Base-by-base conservation (phyloP, 768 basidiomycete species). In the Sistotremastrum niveocremeum region DNA sequence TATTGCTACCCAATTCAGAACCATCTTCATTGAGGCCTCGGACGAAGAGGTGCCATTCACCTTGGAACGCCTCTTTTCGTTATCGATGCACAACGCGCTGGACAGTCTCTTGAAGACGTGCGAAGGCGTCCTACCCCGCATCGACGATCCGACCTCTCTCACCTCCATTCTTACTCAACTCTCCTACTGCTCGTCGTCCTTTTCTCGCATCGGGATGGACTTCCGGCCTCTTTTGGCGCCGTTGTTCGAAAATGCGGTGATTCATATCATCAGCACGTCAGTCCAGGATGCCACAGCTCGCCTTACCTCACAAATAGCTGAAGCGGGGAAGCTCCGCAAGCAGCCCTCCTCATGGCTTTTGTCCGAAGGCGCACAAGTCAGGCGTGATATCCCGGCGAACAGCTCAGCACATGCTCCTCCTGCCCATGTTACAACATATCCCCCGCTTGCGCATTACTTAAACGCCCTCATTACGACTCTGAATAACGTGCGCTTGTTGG, bases 121-220 rank as follows among this genome's bases (percentile, higher is more conserved):
- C 37, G 58, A 67, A 4, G 66, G 66, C 6, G 72, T 78, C 42
- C 72, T 95, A 10, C 74, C 79, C 0, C 73, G 70, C 7, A 69
- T 79, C 12, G 65, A 79, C 32, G 66, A 68, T 46, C 67, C 81
- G 9, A 56, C 83, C 12, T 66, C 85, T 28, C 71, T 94, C 52
- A 73, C 88, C 20, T 79, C 93, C 34, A 71, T 91, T 38, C 76
- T 95, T 48, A 94, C 91, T 0, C 94, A 98, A 55, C 73, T 98
- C 39, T 84, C 85, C 8, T 97, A 98, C 62, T 95, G 93, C 59
- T 80, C 90, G 6, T 77, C 80, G 11, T 90, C 91, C 1, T 95
- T 95, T 56, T 73, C 87, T 0, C 78, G 91, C n/a, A 74, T 94
- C 10, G 94, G 94, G 0, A 71, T 94, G 54, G 93, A 95, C 58